phyloP scores from a whole-genome alignment of 495 filamentous ascomycete genomes.

The Staphylotrichum tortipilum region DNA sequence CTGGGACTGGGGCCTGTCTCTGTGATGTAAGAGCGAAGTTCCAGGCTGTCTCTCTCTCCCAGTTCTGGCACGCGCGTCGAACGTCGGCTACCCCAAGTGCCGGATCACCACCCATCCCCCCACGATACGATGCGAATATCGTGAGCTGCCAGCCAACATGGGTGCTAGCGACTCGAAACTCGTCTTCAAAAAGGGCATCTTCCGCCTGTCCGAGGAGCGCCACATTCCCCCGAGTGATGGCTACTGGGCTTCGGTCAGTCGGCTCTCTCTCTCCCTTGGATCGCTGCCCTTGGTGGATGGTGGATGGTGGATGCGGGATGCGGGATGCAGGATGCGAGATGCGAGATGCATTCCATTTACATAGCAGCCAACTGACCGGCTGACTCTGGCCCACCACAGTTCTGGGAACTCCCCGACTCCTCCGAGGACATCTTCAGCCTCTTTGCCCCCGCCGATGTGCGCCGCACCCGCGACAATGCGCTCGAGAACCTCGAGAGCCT shows the following conservation, averaged over 20 bases:
- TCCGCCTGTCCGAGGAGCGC: constrained; percentile 84
- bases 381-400: constrained; percentile 42
- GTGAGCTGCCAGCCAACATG: constrained; percentile 50
- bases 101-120: too few relatives aligned
- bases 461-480: constrained; percentile 77
- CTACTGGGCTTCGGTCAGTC: constrained; percentile 84
- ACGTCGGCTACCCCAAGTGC: too few relatives aligned
- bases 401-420: constrained; percentile 96
- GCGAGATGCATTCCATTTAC: too few relatives aligned
- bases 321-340: too few relatives aligned
- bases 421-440: constrained; percentile 95
- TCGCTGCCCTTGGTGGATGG: too few relatives aligned
- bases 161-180: constrained; percentile 99
- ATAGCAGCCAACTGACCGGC: too few relatives aligned
- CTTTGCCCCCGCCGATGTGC: constrained; percentile 88
- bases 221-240: constrained; percentile 80
- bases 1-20: neutral
- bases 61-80: too few relatives aligned
- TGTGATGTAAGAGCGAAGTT: constrained; percentile 22
- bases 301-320: too few relatives aligned
- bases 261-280: neutral
- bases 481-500: constrained; percentile 88
- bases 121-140: constrained; percentile 15
- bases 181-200: constrained; percentile 98
- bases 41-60: too few relatives aligned